A percentile compares a stretch with the other conserved stretches of the same genome.
These are phyloP conservation scores for Salvia miltiorrhiza DNA, from an alignment of 257 asterid species.

Conservation along the genomic window DNA sequence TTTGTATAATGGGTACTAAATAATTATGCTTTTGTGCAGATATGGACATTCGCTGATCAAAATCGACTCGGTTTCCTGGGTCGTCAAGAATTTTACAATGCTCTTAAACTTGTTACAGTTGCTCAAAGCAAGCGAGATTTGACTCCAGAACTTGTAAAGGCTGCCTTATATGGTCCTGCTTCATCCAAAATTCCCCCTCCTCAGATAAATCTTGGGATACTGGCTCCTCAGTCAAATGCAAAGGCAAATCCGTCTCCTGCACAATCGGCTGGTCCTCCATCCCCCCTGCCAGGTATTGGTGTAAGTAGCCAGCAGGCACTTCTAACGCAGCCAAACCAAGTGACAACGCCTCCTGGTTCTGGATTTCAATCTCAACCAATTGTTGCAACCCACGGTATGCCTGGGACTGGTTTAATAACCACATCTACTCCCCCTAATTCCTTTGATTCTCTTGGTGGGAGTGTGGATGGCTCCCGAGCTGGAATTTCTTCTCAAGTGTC, in stretches of 20 bases:
- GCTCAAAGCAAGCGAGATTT: slow-evolving; percentile 87
- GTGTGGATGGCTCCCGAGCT: slow-evolving; percentile 35
- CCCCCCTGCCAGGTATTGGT: slow-evolving; percentile 43
- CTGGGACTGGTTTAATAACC: slow-evolving; percentile 38
- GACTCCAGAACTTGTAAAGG: slow-evolving; percentile 90
- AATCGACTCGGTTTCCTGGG: slow-evolving; percentile 71
- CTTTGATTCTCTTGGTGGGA: slow-evolving; percentile 39
- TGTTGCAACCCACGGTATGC: slow-evolving; percentile 45
- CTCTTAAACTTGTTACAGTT: slow-evolving; percentile 94
- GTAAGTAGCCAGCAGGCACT: slow-evolving; percentile 40
- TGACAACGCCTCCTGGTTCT: slow-evolving; percentile 47
- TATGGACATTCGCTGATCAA: slow-evolving; percentile 87
- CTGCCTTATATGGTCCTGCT: slow-evolving; percentile 88
- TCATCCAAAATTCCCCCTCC: slow-evolving; percentile 95
- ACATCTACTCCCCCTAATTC: slow-evolving; percentile 44
- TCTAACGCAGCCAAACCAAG: slow-evolving; percentile 54
- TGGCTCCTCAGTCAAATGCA: slow-evolving; percentile 44
- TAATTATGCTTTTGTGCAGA: slow-evolving; percentile 42
- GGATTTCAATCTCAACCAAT: slow-evolving; percentile 58
- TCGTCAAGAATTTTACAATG: slow-evolving; percentile 85
- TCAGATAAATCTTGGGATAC: slow-evolving; percentile 56
- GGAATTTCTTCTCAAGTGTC: slow-evolving; percentile 56
- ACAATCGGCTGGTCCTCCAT: slow-evolving; percentile 35
- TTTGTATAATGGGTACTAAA: slow-evolving; percentile 14
- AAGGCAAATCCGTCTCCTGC: slow-evolving; percentile 40